A percentile compares a stretch with the other conserved stretches of the same genome.
Conservation (phyloP, 352 stramenopile genomes). For the Nothophytophthora sp. region DNA sequence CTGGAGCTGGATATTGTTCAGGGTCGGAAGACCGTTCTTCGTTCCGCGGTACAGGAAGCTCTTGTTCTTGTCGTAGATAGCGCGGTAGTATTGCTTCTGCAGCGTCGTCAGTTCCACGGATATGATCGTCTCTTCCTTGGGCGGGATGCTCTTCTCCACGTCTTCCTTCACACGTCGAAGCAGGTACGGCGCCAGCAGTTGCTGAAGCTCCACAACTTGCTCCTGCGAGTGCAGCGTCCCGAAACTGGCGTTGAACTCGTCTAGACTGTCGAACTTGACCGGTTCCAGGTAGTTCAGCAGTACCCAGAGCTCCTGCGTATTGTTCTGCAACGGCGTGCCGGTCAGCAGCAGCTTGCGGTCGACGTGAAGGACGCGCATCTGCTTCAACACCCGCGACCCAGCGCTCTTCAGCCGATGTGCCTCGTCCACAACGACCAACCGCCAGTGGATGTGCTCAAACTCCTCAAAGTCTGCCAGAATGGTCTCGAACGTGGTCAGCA, state of each 20-base stretch:
- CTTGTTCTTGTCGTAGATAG: slow-evolving; percentile 99
- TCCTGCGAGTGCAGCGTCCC: slow-evolving; percentile 91
- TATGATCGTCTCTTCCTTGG: slow-evolving; percentile 97
- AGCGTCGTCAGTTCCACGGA: slow-evolving; percentile 97
- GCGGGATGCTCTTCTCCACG: slow-evolving; percentile 95
- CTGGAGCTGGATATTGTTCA: slow-evolving; percentile 99
- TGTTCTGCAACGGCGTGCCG: slow-evolving; percentile 97
- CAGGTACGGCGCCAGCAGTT: slow-evolving; percentile 94
- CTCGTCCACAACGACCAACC: slow-evolving; percentile 83
- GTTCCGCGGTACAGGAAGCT: slow-evolving; percentile 93
- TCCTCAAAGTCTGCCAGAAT: slow-evolving; percentile 86
- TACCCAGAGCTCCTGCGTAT: slow-evolving; percentile 96
- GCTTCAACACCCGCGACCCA: slow-evolving; percentile 81
- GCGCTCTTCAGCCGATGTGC: slow-evolving; percentile 80
- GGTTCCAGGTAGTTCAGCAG: slow-evolving; percentile 97
- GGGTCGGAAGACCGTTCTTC: slow-evolving; percentile 83
- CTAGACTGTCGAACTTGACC: slow-evolving; percentile 89
- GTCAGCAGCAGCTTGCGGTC: slow-evolving; percentile 95
- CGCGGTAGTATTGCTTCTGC: slow-evolving; percentile 99
- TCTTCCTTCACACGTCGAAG: slow-evolving; percentile 98
- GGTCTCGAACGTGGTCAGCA: slow-evolving; percentile 86
- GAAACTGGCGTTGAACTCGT: slow-evolving; percentile 93
- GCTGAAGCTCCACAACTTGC: slow-evolving; percentile 95
- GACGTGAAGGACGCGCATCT: slow-evolving; percentile 85
- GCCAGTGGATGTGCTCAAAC: slow-evolving; percentile 87